A percentile compares a stretch with the other conserved stretches of the same genome.
These are phyloP conservation scores for Allantophomopsis lycopodina DNA, from an alignment of 2,329 filamentous ascomycete genomes.

Conservation along the genomic window DNA sequence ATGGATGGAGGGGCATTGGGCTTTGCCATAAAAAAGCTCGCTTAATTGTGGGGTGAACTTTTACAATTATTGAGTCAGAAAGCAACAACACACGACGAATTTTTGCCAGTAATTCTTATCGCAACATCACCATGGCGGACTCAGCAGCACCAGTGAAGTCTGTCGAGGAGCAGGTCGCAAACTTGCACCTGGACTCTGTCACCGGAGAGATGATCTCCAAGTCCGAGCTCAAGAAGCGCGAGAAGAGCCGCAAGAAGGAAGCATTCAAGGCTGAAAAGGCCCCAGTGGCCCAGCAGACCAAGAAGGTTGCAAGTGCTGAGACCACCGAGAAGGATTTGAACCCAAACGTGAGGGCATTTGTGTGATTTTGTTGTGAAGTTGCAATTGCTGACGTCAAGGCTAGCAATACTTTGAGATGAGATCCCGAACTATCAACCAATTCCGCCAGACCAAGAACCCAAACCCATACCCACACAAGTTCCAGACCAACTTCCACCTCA, in stretches of 20 bases:
- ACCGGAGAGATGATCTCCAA: constrained; percentile 82
- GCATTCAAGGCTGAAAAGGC: constrained; percentile 83
- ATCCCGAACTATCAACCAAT: constrained; percentile 65
- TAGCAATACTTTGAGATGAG: constrained; percentile 96
- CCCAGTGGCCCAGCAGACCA: constrained; percentile 46
- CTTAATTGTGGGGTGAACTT: no score
- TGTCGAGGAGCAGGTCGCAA: constrained; percentile 12
- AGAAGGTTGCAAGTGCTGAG: constrained; percentile 37
- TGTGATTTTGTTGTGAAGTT: no score
- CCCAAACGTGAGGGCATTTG: constrained; percentile 45
- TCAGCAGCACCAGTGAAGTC: constrained; percentile 6
- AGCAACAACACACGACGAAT: no score
- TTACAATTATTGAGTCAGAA: no score
- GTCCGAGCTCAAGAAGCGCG: constrained; percentile 84
- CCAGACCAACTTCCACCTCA: constrained; percentile 70
- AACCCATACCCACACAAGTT: constrained; percentile 94
- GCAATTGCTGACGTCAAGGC: constrained; percentile 6
- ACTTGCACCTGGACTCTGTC: constrained; percentile 73
- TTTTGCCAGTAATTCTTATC: no score
- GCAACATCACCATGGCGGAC: constrained; percentile 16
- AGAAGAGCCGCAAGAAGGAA: constrained; percentile 81
- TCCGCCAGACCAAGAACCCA: constrained; percentile 58
- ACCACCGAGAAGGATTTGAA: constrained; percentile 60
- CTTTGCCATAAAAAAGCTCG: no score
- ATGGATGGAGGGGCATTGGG: no score